Conservation (phyloP, 164 flowering plant genomes). For the Sedum album region DNA sequence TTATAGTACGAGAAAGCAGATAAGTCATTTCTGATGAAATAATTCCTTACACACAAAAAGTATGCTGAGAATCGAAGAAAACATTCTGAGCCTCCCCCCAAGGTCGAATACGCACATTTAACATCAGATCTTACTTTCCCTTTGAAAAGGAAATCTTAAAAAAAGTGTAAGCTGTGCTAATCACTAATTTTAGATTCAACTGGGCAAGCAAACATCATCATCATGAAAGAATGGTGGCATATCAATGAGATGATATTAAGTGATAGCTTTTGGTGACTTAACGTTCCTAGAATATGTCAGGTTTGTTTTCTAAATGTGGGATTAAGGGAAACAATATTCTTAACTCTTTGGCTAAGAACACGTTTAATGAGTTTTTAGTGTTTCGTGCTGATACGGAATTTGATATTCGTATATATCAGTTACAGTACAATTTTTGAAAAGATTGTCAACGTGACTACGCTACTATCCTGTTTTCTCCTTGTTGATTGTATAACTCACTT, state of each 20-base stretch:
- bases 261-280: neutral
- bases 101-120: too few relatives aligned
- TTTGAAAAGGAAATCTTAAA: neutral
- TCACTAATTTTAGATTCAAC: neutral
- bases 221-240: neutral
- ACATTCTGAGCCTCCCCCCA: neutral
- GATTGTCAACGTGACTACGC: neutral
- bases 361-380: neutral
- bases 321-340: neutral
- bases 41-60: too few relatives aligned
- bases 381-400: neutral
- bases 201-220: neutral
- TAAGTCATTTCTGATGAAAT: too few relatives aligned
- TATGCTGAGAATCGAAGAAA: neutral
- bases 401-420: neutral
- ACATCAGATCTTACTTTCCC: neutral
- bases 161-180: neutral
- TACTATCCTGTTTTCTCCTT: too few relatives aligned
- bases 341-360: neutral
- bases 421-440: too few relatives aligned
- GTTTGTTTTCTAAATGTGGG: neutral
- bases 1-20: neutral
- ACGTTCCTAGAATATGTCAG: neutral
- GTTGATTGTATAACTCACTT: too few relatives aligned
- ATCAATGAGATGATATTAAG: neutral